Base-by-base conservation (phyloP, 805 yeast species). In the Metschnikowia corniflorae region DNA sequence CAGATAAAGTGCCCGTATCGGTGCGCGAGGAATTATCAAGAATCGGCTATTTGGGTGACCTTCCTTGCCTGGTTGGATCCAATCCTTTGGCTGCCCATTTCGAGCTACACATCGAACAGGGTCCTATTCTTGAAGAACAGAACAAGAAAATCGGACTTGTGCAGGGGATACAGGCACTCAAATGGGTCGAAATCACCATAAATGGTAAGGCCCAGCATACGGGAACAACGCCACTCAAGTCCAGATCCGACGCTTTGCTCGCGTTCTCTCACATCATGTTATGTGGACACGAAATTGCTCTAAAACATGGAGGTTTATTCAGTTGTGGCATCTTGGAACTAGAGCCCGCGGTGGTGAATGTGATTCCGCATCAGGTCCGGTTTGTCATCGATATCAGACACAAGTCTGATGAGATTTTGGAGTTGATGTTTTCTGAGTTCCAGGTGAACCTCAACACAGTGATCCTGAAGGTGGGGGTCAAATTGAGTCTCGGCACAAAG, bases 91-190 rank as follows among this genome's bases (percentile, higher is more conserved):
- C 77, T 15, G 81, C 83, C 7, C 87, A 82, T 57, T 81, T 82
- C 54, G 89, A 82, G 55, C 63, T 82, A 37, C 89, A 82, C 52
- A 82, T 82, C 42, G 88, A 82, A 51, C 89, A 82, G 57, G 89
- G 89, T 5, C 88, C 88, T 9, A 68, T 80, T 26, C 65, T 82
- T 33, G 86, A 82, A 52, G 68, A 69, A 16, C 70, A 68, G 21
- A 50, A 68, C 4, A 74, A 75, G 49, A 70, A 70, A 39, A 74
- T 82, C 39, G 89, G 89, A 22, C 63, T 81, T 30, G 87, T 82
- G 7, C 65, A 65, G 9, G 84, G 83, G 22, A 84, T 73, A 21
- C 88, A 82, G 54, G 82, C 82, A 2, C 77, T 76, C 47, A 58
- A 67, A 30, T 82, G 89, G 89, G 63, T 68, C 36, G 74, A 70